Percentiles rank a stretch among this genome's conserved stretches.
These are phyloP conservation scores for Brassica nigra DNA, from an alignment of 345 rosid species.

Conservation along the genomic window DNA sequence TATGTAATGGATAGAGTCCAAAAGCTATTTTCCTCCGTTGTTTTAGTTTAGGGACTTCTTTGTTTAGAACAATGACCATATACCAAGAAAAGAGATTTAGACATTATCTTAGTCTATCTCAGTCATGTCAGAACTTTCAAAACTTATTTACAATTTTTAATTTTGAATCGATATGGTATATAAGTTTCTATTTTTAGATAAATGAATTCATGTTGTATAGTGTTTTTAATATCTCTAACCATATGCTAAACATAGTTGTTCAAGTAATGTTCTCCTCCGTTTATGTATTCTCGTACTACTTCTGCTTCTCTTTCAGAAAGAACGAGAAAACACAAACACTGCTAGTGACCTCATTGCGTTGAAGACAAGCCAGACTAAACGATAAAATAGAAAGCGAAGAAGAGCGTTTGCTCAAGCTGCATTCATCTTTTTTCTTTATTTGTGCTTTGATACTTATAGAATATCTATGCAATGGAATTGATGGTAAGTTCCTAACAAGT, in stretches of 20 bases:
- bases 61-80: constrained; percentile 29
- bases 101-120: background rate
- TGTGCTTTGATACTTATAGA: background rate
- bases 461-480: background rate
- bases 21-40: constrained; percentile 36
- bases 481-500: background rate
- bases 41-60: constrained; percentile 32
- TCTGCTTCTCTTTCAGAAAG: constrained; percentile 14
- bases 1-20: constrained; percentile 16
- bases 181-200: constrained; percentile 25
- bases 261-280: constrained; percentile 27
- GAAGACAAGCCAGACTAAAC: constrained; percentile 3
- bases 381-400: constrained; percentile 9
- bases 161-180: constrained; percentile 3
- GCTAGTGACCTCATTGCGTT: background rate
- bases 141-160: background rate
- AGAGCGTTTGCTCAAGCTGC: background rate
- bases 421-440: no score
- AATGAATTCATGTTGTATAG: constrained; percentile 7
- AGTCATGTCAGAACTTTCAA: background rate
- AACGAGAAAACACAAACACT: constrained; percentile 5
- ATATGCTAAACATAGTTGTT: constrained; percentile 34
- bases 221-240: background rate
- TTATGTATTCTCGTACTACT: constrained; percentile 18
- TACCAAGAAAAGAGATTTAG: constrained; percentile 17